phyloP scores from a whole-genome alignment of 2,329 filamentous ascomycete species.

The Claviceps quebecensis region DNA sequence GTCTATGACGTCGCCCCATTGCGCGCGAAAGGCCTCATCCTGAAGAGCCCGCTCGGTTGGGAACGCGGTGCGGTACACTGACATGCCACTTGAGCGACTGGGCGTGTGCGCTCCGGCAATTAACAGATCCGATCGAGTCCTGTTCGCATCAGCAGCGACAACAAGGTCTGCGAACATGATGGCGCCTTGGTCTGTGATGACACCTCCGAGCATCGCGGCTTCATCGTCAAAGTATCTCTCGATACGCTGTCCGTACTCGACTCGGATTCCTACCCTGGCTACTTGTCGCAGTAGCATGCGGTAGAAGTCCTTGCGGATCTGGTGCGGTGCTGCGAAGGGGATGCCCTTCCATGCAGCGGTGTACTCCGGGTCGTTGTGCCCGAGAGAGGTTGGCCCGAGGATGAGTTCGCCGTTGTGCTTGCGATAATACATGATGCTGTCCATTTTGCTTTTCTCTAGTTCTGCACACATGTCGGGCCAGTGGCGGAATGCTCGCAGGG shows the following conservation, averaged over 20 bases:
- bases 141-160: conserved; percentile 7
- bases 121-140: conserved; percentile 1
- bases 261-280: conserved; percentile 1
- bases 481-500: conserved; percentile 1
- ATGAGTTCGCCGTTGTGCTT: conserved; percentile 3
- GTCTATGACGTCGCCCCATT: background rate
- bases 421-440: background rate
- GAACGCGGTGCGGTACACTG: conserved; percentile 1
- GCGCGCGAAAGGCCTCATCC: background rate
- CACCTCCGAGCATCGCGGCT: background rate
- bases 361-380: conserved; percentile 2
- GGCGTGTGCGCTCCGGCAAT: background rate
- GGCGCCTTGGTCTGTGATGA: background rate
- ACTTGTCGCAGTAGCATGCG: conserved; percentile 4
- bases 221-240: conserved; percentile 4
- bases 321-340: background rate
- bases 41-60: background rate
- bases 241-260: conserved; percentile 2
- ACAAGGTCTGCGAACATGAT: conserved; percentile 4
- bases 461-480: conserved; percentile 5
- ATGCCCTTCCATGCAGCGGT: background rate
- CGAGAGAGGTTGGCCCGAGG: background rate
- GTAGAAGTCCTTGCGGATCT: conserved; percentile 1
- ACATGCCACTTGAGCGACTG: background rate
- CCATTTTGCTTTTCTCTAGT: background rate